These are phyloP conservation scores for Camellia japonica DNA, from an alignment of 148 eudicot genomes.

Conservation along the genomic window DNA sequence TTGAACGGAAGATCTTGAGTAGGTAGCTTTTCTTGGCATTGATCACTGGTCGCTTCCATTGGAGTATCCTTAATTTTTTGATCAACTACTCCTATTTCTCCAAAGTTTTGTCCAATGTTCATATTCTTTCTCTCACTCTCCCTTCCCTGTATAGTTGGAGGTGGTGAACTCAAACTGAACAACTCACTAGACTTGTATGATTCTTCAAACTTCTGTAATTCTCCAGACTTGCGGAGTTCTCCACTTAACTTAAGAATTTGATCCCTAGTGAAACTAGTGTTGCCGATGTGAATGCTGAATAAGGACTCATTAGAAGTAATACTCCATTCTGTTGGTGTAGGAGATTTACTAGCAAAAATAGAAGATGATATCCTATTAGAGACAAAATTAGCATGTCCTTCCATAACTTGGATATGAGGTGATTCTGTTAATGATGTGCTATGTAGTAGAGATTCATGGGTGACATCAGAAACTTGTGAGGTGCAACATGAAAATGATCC, in stretches of 20 bases:
- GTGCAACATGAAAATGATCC: not conserved
- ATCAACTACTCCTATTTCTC: not conserved
- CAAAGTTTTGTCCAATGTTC: not conserved
- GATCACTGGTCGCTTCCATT: not conserved
- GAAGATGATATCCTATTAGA: constrained; percentile 12
- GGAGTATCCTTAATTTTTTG: not conserved
- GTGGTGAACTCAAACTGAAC: constrained; percentile 2
- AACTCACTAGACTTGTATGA: not conserved
- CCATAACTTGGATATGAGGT: constrained; percentile 16
- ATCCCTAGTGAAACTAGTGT: constrained; percentile 9
- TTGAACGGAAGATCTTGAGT: constrained; percentile 3
- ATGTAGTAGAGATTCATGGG: constrained; percentile 1
- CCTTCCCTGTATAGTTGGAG: not conserved
- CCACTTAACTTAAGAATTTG: not conserved
- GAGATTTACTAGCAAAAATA: not conserved
- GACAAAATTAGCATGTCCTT: constrained; percentile 9
- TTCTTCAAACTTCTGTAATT: not conserved
- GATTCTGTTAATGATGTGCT: constrained; percentile 13
- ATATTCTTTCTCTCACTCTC: not conserved
- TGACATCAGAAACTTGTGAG: constrained; percentile 9
- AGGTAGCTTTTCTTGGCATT: not conserved
- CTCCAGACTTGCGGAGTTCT: constrained; percentile 8
- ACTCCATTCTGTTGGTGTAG: constrained; percentile 14
- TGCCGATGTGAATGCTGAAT: constrained; percentile 13
- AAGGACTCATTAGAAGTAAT: constrained; percentile 10